These are phyloP conservation scores for Solanum acaule DNA, from an alignment of 257 asterid genomes.

Conservation along the genomic window DNA sequence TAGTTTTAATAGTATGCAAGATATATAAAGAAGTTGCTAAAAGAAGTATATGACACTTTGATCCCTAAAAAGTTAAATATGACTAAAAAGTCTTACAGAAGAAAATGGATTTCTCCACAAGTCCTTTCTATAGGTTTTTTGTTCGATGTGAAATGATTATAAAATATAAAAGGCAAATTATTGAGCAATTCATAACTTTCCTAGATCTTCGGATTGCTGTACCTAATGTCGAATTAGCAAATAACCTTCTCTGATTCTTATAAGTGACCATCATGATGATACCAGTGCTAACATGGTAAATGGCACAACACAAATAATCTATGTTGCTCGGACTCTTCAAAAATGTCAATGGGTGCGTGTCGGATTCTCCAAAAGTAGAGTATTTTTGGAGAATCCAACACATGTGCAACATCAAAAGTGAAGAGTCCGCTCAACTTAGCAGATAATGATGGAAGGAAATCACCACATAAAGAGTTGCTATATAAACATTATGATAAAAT, in stretches of 20 bases:
- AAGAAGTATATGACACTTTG: neutral
- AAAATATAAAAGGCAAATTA: neutral
- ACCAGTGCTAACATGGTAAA: neutral
- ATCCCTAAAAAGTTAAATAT: neutral
- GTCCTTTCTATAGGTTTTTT: neutral
- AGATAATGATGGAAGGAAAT: neutral
- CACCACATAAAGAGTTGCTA: neutral
- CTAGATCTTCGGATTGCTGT: neutral
- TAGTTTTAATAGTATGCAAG: neutral
- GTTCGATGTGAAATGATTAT: neutral
- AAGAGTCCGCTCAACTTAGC: neutral
- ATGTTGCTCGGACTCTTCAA: neutral
- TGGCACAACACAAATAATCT: neutral
- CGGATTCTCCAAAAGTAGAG: neutral
- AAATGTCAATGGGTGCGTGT: neutral
- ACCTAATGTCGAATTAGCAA: neutral
- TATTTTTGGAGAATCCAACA: neutral
- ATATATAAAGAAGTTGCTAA: neutral
- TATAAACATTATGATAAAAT: neutral
- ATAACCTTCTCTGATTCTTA: neutral
- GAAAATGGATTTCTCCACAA: neutral
- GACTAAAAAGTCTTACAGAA: neutral
- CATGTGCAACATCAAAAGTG: too few relatives aligned
- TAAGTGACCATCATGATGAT: neutral
- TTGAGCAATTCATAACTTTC: neutral